Base-by-base conservation (phyloP, 2,329 filamentous ascomycete genomes). In the Penicillium sclerotiorum region DNA sequence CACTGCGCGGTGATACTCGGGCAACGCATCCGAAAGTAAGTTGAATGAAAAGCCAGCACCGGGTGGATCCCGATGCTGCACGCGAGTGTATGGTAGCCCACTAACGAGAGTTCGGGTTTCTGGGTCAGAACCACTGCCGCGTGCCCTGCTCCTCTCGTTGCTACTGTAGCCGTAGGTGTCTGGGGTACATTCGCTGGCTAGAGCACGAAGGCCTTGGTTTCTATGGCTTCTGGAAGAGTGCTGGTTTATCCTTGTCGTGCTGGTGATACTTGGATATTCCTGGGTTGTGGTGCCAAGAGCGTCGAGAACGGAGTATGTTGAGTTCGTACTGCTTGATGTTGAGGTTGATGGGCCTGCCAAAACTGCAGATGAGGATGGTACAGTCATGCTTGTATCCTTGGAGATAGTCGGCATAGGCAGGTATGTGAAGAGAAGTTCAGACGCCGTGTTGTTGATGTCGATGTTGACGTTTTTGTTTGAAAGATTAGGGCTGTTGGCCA, bases 161-260 rank as follows among this genome's bases (percentile, higher is more conserved):
- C 64, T 65, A 36, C 61, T 66, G 53, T 74, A 76, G 42, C 67
- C 68, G 51, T 77, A 77, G 8, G 71, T 58, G 20, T 70, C 69
- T 0, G 66, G 54, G 0, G 67, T 61, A 12, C 68, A 70, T 37
- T 62, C 62, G 9, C 63, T 61, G 7, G 64, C 59, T 12, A 71
- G 53, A 3, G 67, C 52, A 42, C 63, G 18, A 13, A 61, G 17
- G 39, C 59, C 61, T 21, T 60, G 54, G 8, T 47, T 33, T 11
- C 20, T 37, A 6, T 48, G 47, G 33, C 61, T 56, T 50, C 60
- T 57, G 18, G 62, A 63, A 22, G 57, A 57, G 1, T 44, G 45
- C 37, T 61, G 57, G 12, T 47, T 44, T 2, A 57, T 15, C 30
- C 55, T 62, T 13, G 42, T 13, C n/a, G 57, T 40, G 4, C 46